phyloP scores from a whole-genome alignment of 495 filamentous ascomycete genomes.

The Penicillium egyptiacum region DNA sequence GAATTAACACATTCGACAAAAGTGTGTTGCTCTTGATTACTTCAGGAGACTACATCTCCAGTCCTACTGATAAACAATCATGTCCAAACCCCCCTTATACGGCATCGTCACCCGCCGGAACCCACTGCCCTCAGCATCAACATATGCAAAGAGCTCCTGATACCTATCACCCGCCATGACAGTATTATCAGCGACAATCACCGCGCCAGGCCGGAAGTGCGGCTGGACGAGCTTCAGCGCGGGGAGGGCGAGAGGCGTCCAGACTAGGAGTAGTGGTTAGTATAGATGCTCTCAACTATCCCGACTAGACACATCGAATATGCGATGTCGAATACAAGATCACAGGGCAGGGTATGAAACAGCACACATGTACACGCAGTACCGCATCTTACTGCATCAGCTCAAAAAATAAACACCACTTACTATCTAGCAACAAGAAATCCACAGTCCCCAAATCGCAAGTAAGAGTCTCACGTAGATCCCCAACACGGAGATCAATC shows the following conservation, averaged over 20 bases:
- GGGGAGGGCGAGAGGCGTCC: slow-evolving; percentile 53
- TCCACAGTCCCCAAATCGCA: slow-evolving; percentile 47
- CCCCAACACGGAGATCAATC: slow-evolving; percentile 57
- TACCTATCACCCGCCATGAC: slow-evolving; percentile 35
- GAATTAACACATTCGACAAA: not conserved
- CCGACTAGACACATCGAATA: not conserved
- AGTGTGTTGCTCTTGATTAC: not conserved
- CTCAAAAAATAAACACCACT: slow-evolving; percentile 15
- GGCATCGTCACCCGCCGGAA: slow-evolving; percentile 25
- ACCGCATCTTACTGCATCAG: not conserved
- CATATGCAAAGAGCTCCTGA: slow-evolving; percentile 34
- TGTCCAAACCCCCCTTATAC: slow-evolving; percentile 24
- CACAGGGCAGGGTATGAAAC: not conserved
- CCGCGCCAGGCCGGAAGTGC: slow-evolving; percentile 43
- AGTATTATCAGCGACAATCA: slow-evolving; percentile 55
- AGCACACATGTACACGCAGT: not conserved
- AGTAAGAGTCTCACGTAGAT: slow-evolving; percentile 53
- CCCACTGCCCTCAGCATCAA: slow-evolving; percentile 22
- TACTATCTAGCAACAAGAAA: slow-evolving; percentile 58
- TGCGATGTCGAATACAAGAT: too few relatives aligned
- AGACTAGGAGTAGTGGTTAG: slow-evolving; percentile 38
- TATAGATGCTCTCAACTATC: not conserved
- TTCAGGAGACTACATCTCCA: not conserved
- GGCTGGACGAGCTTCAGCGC: slow-evolving; percentile 49
- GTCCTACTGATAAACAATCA: slow-evolving; percentile 28